phyloP scores from a whole-genome alignment of 1,139 yeast species.

The Suhomyces guaymorum region DNA sequence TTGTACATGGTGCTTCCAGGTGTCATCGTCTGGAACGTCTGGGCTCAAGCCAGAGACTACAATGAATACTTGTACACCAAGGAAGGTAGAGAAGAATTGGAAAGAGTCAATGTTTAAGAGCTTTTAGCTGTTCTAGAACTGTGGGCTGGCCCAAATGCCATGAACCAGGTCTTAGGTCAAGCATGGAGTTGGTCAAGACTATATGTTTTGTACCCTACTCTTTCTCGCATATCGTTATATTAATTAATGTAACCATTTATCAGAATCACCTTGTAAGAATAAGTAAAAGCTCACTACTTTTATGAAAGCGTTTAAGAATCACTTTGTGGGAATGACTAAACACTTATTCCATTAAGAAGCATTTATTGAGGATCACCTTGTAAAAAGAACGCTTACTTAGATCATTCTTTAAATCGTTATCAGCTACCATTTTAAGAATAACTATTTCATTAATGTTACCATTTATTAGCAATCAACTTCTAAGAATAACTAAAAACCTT shows the following conservation, averaged over 20 bases:
- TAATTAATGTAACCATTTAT: conserved; percentile 1
- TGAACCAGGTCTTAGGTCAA: not conserved
- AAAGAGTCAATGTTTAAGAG: conserved; percentile 70
- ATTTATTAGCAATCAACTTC: not conserved
- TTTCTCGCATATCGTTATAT: conserved; percentile 2
- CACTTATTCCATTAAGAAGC: no score
- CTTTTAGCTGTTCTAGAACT: no score
- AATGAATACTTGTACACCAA: conserved; percentile 95
- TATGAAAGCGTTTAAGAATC: no score
- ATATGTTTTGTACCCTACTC: not conserved
- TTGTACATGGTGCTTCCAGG: conserved; percentile 79
- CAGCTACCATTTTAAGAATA: no score
- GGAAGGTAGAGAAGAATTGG: conserved; percentile 94
- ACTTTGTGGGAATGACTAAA: no score
- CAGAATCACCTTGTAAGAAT: no score
- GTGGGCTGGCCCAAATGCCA: not conserved
- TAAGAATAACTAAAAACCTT: conserved; percentile 21
- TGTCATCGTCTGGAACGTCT: conserved; percentile 77
- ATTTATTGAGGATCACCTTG: no score
- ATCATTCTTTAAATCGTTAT: no score
- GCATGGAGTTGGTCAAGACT: not conserved
- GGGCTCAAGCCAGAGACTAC: conserved; percentile 87
- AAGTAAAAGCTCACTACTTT: no score
- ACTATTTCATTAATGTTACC: not conserved
- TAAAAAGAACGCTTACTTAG: no score